A percentile compares a stretch with the other conserved stretches of the same genome.
These are phyloP conservation scores for Ecytonucleospora hepatopenaei DNA, from an alignment of 371 early-diverging fungal genomes.

Conservation along the genomic window DNA sequence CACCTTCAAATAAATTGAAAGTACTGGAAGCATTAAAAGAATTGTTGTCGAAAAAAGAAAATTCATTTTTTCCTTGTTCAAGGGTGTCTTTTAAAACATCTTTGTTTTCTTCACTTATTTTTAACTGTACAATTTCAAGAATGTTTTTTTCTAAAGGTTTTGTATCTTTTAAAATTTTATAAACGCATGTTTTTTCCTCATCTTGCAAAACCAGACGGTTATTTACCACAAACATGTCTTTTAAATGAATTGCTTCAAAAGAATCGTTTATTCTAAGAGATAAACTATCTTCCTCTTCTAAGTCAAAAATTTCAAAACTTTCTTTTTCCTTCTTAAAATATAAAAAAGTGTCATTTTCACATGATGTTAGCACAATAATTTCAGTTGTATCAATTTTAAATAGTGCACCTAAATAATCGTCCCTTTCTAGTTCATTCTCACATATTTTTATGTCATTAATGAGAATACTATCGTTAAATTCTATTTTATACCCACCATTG, in stretches of 20 bases:
- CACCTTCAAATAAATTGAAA: no score
- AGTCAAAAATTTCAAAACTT: neutral
- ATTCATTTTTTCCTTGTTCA: no score
- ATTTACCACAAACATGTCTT: neutral
- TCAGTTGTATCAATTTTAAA: neutral
- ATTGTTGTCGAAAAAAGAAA: no score
- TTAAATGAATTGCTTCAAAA: neutral
- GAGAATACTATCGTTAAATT: neutral
- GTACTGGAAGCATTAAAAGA: no score
- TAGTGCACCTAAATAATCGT: neutral
- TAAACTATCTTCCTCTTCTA: neutral
- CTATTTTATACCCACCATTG: neutral
- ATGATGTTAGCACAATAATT: neutral
- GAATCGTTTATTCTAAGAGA: neutral
- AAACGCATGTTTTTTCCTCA: neutral
- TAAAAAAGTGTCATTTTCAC: neutral
- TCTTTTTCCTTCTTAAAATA: neutral
- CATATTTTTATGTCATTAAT: neutral
- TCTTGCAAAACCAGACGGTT: neutral
- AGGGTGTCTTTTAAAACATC: no score
- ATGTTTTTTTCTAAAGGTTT: no score
- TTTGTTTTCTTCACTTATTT: no score
- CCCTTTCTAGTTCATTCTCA: neutral
- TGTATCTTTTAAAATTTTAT: no score
- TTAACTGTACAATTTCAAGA: no score